These are phyloP conservation scores for Ophiostoma angusticollis DNA, from an alignment of 2,329 filamentous ascomycete genomes.

Conservation along the genomic window DNA sequence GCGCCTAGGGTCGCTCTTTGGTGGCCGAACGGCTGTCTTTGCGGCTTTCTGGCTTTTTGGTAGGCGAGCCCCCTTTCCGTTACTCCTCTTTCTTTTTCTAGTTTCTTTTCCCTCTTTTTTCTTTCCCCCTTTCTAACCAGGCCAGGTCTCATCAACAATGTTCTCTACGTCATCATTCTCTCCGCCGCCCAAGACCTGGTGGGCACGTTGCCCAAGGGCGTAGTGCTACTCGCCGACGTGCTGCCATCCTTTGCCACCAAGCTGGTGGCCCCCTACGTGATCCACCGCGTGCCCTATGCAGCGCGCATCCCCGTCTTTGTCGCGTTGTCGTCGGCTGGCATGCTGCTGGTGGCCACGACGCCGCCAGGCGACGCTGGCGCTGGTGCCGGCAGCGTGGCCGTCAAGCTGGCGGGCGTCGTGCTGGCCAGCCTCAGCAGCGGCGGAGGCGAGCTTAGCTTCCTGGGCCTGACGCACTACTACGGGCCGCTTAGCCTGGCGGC, in stretches of 20 bases:
- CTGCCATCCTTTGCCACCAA: slow-evolving; percentile 82
- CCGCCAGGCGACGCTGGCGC: no score
- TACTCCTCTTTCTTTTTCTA: no score
- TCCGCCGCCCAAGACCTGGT: slow-evolving; percentile 92
- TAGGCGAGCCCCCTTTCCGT: no score
- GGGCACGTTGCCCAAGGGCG: slow-evolving; percentile 73
- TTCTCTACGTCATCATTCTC: slow-evolving; percentile 94
- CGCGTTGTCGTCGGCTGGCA: slow-evolving; percentile 63
- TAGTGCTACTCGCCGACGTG: slow-evolving; percentile 87
- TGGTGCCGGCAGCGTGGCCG: slow-evolving; percentile 48
- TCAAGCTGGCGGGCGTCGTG: slow-evolving; percentile 72
- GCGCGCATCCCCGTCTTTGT: slow-evolving; percentile 64
- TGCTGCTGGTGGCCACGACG: slow-evolving; percentile 78
- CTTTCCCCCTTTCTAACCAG: neutral
- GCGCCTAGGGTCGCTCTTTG: slow-evolving; percentile 49
- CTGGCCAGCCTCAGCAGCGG: slow-evolving; percentile 78
- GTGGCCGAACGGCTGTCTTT: slow-evolving; percentile 55
- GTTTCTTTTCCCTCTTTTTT: neutral
- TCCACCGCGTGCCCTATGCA: slow-evolving; percentile 72
- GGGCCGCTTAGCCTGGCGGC: slow-evolving; percentile 74
- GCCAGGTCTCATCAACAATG: slow-evolving; percentile 83
- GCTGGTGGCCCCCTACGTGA: slow-evolving; percentile 83
- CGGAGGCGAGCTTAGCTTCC: slow-evolving; percentile 78
- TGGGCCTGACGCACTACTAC: slow-evolving; percentile 88
- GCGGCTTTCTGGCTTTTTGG: slow-evolving; percentile 90